Percentiles rank a stretch among this genome's conserved stretches.
Evolutionary conservation across 2,329 filamentous ascomycete genomes (phyloP).

Genomic region (Exophiala sideris): DNA sequence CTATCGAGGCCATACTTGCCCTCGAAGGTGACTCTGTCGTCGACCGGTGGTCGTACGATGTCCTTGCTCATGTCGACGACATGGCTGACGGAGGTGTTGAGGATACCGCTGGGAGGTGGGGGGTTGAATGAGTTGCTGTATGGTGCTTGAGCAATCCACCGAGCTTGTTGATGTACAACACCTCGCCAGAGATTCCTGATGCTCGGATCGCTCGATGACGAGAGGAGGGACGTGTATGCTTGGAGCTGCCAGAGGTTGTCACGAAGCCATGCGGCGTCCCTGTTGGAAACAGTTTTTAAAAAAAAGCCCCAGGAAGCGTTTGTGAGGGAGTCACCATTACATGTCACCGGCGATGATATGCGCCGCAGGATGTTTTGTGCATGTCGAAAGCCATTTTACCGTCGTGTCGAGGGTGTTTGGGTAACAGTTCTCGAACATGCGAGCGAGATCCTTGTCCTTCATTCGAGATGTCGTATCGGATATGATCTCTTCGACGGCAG

Average conservation of each 20-base stretch:
- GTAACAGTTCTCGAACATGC: slow-evolving; percentile 66
- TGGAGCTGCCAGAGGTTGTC: not conserved
- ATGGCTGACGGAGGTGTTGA: slow-evolving; percentile 37
- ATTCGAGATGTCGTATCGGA: slow-evolving; percentile 1
- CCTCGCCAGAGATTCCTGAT: slow-evolving; percentile 45
- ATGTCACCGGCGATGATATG: slow-evolving; percentile 29
- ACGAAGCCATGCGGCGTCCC: not conserved
- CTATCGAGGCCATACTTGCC: slow-evolving; percentile 56
- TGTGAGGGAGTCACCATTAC: not conserved
- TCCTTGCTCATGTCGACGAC: slow-evolving; percentile 41
- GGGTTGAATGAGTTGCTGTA: slow-evolving; percentile 55
- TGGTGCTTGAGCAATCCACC: slow-evolving; percentile 61
- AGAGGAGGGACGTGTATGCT: not conserved
- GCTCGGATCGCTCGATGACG: not conserved
- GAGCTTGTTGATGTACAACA: slow-evolving; percentile 67
- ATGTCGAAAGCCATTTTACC: slow-evolving; percentile 53
- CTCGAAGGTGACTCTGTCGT: slow-evolving; percentile 36
- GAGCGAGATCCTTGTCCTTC: slow-evolving; percentile 55
- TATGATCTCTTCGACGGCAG: not conserved
- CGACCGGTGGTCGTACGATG: slow-evolving; percentile 31
- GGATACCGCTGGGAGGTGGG: slow-evolving; percentile 35
- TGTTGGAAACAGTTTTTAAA: slow-evolving; percentile 45
- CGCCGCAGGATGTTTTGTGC: slow-evolving; percentile 26
- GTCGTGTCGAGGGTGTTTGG: slow-evolving; percentile 75
- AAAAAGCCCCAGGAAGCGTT: slow-evolving; percentile 24